Base-by-base conservation (phyloP, 2,329 filamentous ascomycete genomes). In the Cladosporium colombiae region DNA sequence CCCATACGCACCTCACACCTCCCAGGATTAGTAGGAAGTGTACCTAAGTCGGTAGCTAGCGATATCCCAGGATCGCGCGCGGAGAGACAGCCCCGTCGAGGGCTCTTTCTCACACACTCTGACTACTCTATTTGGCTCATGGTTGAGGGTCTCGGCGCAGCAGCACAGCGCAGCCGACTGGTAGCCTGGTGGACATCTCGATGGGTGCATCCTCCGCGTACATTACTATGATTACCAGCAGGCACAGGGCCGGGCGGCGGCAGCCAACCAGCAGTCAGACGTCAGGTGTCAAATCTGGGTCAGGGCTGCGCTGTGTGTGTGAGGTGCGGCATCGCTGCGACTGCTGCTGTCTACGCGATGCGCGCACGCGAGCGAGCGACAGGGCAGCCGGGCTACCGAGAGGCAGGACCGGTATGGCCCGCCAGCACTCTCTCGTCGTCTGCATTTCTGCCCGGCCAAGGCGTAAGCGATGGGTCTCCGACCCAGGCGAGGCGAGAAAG, bases 311-410 rank as follows among this genome's bases (percentile, higher is more conserved):
- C 50, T 14, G 35, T 21, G 49, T 29, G 49, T 25, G 35, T 44
- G 46, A 63, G 58, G 58, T 35, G 58, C 58, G 58, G 44, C n/a
- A 52, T 49, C 31, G 60, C 27, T 61, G 44, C n/a, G 27, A 31
- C n/a, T 25, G 31, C 40, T 27, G 50, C 50, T 56, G 60, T 63
- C 60, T 63, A 63, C 60, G 60, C 60, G 60, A 63, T 55, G 60
- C 60, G 60, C 60, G 55, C 60, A 63, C 60, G 60, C 60, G 50
- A 63, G 60, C 60, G 60, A 63, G 49, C 50, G 31, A 37, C 59
- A 53, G 35, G 29, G 44, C 52, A 44, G 59, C 31, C 31, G 59
- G 59, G 57, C 56, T 58, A 40, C 56, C 56, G 35, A 27, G 5
- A n/a, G 40, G 16, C 57, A 44, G 57, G 37, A 18, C 40, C 21